A percentile compares a stretch with the other conserved stretches of the same genome.
Conservation (phyloP, 305 asterid genomes). For the Rubia tinctorum region DNA sequence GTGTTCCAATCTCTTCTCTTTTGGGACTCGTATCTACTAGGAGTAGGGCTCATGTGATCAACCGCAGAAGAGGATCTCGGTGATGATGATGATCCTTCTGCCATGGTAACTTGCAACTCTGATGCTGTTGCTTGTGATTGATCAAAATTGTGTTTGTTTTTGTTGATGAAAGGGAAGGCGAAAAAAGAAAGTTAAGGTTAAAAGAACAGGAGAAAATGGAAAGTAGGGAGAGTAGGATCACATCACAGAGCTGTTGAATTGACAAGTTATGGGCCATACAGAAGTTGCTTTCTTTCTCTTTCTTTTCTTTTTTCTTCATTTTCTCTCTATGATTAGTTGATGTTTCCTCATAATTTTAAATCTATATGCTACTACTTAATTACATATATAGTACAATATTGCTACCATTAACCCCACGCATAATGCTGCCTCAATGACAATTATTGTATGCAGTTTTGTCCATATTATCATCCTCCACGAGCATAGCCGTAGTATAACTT, state of each 20-base stretch:
- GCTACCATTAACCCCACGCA: constrained; percentile 13
- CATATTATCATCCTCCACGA: constrained; percentile 11
- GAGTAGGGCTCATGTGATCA: constrained; percentile 26
- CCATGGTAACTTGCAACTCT: constrained; percentile 6
- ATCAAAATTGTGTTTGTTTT: constrained; percentile 24
- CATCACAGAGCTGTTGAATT: constrained; percentile 42
- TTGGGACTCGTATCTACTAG: constrained; percentile 64
- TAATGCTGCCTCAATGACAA: constrained; percentile 11
- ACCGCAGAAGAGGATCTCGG: constrained; percentile 22
- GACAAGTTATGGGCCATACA: constrained; percentile 63
- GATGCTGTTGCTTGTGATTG: neutral
- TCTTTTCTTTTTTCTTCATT: constrained; percentile 6
- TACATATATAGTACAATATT: neutral
- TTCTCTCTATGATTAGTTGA: constrained; percentile 15
- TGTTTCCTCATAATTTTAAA: constrained; percentile 1
- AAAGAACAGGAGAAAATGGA: constrained; percentile 33
- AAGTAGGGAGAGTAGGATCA: constrained; percentile 37
- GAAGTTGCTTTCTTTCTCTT: constrained; percentile 38
- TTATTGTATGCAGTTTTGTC: constrained; percentile 19
- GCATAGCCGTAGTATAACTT: too few species aligned
- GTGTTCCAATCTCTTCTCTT: constrained; percentile 76
- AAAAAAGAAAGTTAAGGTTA: constrained; percentile 25
- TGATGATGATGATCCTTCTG: constrained; percentile 41
- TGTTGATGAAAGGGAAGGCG: constrained; percentile 23
- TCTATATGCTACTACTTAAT: neutral